These are phyloP conservation scores for Maudiozyma turicensis DNA, from an alignment of 805 yeast species.

Conservation along the genomic window DNA sequence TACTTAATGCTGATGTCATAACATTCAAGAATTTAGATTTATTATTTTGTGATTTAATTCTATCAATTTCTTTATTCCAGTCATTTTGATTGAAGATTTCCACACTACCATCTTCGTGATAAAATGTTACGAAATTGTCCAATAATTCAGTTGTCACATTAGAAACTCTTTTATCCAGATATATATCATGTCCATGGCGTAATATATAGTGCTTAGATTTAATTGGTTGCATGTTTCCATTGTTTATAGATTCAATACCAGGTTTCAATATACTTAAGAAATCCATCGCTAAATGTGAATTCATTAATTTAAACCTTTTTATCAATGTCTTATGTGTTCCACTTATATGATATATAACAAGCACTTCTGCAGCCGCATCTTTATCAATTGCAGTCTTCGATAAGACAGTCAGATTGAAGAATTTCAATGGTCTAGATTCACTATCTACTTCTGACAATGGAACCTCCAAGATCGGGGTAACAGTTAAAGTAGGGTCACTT, in stretches of 20 bases:
- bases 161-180: slow-evolving; percentile 11
- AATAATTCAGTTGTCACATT: slow-evolving; percentile 21
- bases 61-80: slow-evolving; percentile 21
- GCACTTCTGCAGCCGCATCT: slow-evolving; percentile 21
- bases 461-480: slow-evolving; percentile 19
- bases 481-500: slow-evolving; percentile 25
- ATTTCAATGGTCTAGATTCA: slow-evolving; percentile 16
- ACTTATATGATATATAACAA: slow-evolving; percentile 17
- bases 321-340: slow-evolving; percentile 20
- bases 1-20: slow-evolving; percentile 24
- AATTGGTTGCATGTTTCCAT: slow-evolving; percentile 6
- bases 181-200: slow-evolving; percentile 9
- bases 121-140: slow-evolving; percentile 21
- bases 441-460: slow-evolving; percentile 16
- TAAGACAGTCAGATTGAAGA: slow-evolving; percentile 18
- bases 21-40: slow-evolving; percentile 20
- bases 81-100: slow-evolving; percentile 18
- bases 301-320: slow-evolving; percentile 18
- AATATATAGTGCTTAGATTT: slow-evolving; percentile 15
- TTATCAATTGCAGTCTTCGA: slow-evolving; percentile 24
- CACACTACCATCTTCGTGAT: slow-evolving; percentile 18
- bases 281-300: slow-evolving; percentile 15
- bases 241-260: slow-evolving; percentile 4
- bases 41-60: slow-evolving; percentile 13
- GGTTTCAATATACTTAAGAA: slow-evolving; percentile 13